Conservation (phyloP, 805 yeast genomes). For the Suhomyces sp. region DNA sequence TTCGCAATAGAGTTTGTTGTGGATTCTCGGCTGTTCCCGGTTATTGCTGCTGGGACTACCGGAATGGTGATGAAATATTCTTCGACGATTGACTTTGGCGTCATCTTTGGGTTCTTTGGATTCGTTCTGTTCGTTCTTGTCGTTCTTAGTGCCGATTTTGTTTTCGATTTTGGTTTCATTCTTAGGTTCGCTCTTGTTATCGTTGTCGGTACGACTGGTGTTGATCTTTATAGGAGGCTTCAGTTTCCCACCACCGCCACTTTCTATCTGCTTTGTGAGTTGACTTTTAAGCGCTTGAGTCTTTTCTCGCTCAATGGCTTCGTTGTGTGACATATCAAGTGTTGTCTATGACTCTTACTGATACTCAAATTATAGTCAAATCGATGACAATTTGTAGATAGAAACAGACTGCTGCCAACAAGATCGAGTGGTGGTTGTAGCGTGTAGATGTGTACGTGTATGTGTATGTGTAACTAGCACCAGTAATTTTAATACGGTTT, state of each 20-base stretch:
- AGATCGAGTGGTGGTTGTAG: too few relatives aligned
- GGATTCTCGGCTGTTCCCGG: constrained; percentile 24
- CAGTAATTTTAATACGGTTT: too few relatives aligned
- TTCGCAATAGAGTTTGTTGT: constrained; percentile 30
- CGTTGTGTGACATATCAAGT: background rate
- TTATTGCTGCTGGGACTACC: background rate
- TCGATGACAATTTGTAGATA: too few relatives aligned
- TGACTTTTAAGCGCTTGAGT: background rate
- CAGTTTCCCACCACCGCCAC: background rate
- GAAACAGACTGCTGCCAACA: too few relatives aligned
- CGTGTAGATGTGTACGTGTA: background rate
- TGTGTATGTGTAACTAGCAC: background rate
- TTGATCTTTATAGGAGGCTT: background rate
- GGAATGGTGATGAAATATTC: background rate
- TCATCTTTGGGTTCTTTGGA: background rate
- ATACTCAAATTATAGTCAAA: background rate
- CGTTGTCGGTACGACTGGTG: background rate
- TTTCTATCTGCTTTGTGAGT: constrained; percentile 5
- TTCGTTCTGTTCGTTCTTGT: background rate
- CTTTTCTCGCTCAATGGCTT: background rate
- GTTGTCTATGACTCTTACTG: background rate
- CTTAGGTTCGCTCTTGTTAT: background rate
- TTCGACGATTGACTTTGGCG: background rate
- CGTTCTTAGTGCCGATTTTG: background rate
- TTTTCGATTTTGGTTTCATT: background rate